These are phyloP conservation scores for Chlamydomonas sp. DNA, from an alignment of 139 green algal genomes.

Conservation along the genomic window DNA sequence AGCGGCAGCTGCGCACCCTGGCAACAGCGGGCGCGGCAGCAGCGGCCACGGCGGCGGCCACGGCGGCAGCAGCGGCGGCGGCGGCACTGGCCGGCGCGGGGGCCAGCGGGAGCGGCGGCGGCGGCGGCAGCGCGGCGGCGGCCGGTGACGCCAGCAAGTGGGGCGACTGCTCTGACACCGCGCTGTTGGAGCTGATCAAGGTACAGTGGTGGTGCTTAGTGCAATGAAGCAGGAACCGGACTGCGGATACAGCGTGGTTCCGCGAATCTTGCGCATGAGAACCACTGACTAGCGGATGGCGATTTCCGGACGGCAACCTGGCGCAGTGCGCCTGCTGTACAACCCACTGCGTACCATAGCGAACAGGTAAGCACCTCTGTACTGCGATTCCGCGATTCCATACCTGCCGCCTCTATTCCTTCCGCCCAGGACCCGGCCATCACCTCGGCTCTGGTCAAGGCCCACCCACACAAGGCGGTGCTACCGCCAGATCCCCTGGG, in stretches of 20 bases:
- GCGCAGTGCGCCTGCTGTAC: no score
- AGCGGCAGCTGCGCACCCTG: not conserved
- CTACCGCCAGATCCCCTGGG: slow-evolving; percentile 14
- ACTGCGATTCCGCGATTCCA: no score
- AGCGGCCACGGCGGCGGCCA: not conserved
- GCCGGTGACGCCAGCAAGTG: no score
- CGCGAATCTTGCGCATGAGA: not conserved
- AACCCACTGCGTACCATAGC: no score
- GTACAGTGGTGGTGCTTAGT: not conserved
- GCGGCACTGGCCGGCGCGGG: not conserved
- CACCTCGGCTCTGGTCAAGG: not conserved
- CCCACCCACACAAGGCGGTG: slow-evolving; percentile 14
- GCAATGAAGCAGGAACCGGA: no score
- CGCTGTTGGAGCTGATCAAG: slow-evolving; percentile 9
- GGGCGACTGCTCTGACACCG: not conserved
- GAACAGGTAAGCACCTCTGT: no score
- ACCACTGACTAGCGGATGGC: not conserved
- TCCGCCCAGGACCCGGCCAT: not conserved
- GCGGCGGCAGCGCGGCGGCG: not conserved
- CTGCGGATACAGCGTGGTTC: no score
- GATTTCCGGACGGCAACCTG: no score
- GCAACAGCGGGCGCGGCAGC: not conserved
- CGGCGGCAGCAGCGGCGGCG: not conserved
- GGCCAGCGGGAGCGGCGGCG: not conserved
- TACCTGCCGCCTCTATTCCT: no score